phyloP scores from a whole-genome alignment of 495 filamentous ascomycete species.

The Neurospora sp. region DNA sequence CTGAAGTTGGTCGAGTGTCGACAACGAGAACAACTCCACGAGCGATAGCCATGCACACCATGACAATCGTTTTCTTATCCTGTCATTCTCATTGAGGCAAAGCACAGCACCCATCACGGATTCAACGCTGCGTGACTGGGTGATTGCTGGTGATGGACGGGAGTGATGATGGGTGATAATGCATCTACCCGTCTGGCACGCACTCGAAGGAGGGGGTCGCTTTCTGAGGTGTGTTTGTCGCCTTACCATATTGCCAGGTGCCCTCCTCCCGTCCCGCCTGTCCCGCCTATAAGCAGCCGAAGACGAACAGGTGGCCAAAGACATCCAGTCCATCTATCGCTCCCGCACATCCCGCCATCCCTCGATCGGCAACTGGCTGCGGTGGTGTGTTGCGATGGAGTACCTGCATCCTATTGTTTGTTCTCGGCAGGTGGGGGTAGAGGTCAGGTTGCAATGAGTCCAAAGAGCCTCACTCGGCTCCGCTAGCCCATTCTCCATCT shows the following conservation, averaged over 20 bases:
- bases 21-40: background rate
- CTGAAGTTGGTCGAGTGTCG: background rate
- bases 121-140: background rate
- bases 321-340: background rate
- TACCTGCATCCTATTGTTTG: background rate
- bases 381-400: background rate
- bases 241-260: background rate
- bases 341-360: background rate
- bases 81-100: background rate
- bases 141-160: background rate
- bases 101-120: background rate
- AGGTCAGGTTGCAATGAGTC: background rate
- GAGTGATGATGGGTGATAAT: background rate
- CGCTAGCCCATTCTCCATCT: background rate
- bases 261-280: background rate
- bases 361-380: background rate
- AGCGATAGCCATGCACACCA: background rate
- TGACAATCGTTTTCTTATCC: background rate
- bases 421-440: background rate
- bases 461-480: background rate
- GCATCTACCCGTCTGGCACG: background rate
- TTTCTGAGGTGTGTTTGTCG: background rate
- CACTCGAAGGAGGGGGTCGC: background rate
- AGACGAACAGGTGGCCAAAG: background rate
- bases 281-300: background rate